A percentile compares a stretch with the other conserved stretches of the same genome.
phyloP scores from a whole-genome alignment of 2,329 filamentous ascomycete species.

The Cercospora nicotianae region DNA sequence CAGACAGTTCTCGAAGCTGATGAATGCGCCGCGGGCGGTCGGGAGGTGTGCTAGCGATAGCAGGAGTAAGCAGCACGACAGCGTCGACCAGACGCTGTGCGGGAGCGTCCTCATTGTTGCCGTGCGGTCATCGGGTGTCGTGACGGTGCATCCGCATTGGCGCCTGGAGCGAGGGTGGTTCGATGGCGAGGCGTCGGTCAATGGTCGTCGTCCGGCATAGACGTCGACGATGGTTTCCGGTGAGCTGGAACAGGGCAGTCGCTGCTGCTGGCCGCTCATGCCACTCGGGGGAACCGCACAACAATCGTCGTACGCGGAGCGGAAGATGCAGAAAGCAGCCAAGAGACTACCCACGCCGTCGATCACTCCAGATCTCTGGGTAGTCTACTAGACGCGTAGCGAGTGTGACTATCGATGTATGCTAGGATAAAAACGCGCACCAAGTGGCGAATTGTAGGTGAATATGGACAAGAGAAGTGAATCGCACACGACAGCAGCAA shows the following conservation, averaged over 20 bases:
- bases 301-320: neutral
- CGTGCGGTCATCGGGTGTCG: constrained; percentile 13
- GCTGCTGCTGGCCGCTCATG: constrained; percentile 7
- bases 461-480: neutral
- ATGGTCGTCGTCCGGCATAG: neutral
- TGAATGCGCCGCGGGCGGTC: constrained; percentile 61
- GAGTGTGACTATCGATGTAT: neutral
- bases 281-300: neutral
- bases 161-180: neutral
- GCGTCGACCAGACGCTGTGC: constrained; percentile 20
- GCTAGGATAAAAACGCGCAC: neutral
- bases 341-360: constrained; percentile 3
- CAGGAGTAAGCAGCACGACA: constrained; percentile 15
- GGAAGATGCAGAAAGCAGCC: constrained; percentile 4
- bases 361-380: neutral
- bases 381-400: neutral
- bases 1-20: constrained; percentile 86
- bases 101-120: constrained; percentile 25
- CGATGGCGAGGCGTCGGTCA: neutral
- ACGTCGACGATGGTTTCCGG: neutral
- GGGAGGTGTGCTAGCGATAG: constrained; percentile 41
- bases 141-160: neutral
- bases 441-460: neutral
- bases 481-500: constrained; percentile 2
- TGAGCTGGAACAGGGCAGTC: neutral